These are phyloP conservation scores for Yamadazyma spencermartinsiae DNA, from an alignment of 1,139 yeast genomes.

Conservation along the genomic window DNA sequence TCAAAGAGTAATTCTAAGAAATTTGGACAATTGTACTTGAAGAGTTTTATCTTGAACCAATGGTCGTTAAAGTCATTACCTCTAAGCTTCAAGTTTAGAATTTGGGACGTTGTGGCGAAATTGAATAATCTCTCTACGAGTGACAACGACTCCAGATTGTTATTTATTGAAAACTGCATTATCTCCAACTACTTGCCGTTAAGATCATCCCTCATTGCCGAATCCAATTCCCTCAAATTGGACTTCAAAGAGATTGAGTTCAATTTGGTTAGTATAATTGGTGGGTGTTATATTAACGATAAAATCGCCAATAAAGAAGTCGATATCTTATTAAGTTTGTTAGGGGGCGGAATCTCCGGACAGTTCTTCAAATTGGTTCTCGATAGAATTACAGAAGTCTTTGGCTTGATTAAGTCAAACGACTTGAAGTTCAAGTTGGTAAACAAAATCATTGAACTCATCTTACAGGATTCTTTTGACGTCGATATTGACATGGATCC, in stretches of 20 bases:
- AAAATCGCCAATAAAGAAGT: constrained; percentile 46
- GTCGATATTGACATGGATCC: constrained; percentile 46
- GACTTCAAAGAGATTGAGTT: constrained; percentile 53
- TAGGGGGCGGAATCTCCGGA: constrained; percentile 41
- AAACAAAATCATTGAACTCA: constrained; percentile 58
- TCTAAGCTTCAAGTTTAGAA: constrained; percentile 31
- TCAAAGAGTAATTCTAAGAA: constrained; percentile 35
- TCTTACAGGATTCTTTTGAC: constrained; percentile 30
- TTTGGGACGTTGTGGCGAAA: constrained; percentile 30
- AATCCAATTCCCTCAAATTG: constrained; percentile 49
- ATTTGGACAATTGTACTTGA: constrained; percentile 36
- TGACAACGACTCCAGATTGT: constrained; percentile 27
- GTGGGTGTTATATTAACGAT: constrained; percentile 35
- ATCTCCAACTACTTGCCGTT: constrained; percentile 23
- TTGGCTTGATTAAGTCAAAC: constrained; percentile 49
- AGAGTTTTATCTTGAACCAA: constrained; percentile 44
- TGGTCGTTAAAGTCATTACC: constrained; percentile 39
- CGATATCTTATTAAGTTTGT: constrained; percentile 53
- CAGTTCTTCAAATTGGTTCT: constrained; percentile 51
- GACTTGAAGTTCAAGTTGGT: constrained; percentile 61
- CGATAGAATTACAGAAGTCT: constrained; percentile 52
- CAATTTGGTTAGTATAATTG: constrained; percentile 55
- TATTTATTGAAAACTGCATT: constrained; percentile 32
- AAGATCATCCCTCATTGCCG: constrained; percentile 45
- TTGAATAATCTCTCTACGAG: constrained; percentile 20